These are phyloP conservation scores for Elsinoe necatrix DNA, from an alignment of 2,329 filamentous ascomycete genomes.

Conservation along the genomic window DNA sequence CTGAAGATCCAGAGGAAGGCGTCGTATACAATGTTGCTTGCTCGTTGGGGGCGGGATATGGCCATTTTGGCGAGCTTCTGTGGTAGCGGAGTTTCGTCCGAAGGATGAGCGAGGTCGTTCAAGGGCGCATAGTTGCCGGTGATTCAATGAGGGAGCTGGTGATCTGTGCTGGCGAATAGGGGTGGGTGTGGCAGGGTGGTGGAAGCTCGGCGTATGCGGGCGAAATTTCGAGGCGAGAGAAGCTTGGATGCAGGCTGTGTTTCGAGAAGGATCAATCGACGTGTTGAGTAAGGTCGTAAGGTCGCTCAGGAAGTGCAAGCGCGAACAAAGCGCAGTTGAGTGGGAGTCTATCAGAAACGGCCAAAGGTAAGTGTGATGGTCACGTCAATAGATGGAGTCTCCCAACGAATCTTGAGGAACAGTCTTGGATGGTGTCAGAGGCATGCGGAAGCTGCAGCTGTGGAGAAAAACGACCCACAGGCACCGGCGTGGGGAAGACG, in stretches of 20 bases:
- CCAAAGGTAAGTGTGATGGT: background rate
- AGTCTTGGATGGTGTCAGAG: constrained; percentile 3
- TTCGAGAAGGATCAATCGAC: no score
- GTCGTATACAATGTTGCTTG: constrained; percentile 48
- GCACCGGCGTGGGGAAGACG: constrained; percentile 1
- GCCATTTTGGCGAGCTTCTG: background rate
- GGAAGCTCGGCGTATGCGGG: background rate
- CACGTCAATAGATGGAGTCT: background rate
- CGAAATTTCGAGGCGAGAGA: background rate
- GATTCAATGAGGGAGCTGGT: background rate
- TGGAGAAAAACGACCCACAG: constrained; percentile 1
- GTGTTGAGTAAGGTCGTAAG: background rate
- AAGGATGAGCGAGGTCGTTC: background rate
- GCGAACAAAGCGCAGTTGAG: background rate
- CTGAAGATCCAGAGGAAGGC: constrained; percentile 68
- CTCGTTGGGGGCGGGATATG: background rate
- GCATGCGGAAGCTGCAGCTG: constrained; percentile 1
- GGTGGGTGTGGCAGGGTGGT: background rate
- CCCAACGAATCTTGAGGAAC: background rate
- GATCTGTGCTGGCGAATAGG: background rate
- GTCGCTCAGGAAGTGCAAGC: background rate
- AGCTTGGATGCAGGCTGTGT: background rate
- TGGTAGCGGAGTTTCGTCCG: background rate
- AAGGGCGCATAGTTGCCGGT: background rate
- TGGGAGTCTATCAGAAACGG: no score